Evolutionary conservation across 331 rosid species (phyloP).

Genomic region (Cydonia oblonga): DNA sequence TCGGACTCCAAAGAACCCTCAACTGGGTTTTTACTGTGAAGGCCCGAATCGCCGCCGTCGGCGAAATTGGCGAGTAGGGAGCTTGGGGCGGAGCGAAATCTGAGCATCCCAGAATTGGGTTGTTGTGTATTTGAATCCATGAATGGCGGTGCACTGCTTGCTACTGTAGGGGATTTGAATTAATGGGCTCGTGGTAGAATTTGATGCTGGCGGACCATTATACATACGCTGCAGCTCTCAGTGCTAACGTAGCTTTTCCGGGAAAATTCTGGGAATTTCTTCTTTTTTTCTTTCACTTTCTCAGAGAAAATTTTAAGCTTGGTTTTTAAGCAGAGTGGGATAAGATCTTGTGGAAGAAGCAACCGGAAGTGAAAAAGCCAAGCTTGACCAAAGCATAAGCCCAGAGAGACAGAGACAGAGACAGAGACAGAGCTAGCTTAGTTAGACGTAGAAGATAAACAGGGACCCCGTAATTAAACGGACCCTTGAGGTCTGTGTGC

Average conservation of each 20-base stretch:
- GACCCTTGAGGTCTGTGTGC: not conserved
- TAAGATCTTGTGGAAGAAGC: conserved; percentile 81
- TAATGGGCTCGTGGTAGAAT: not conserved
- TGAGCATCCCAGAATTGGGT: conserved; percentile 56
- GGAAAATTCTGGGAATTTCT: conserved; percentile 34
- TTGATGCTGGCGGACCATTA: conserved; percentile 20
- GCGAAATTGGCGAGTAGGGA: conserved; percentile 26
- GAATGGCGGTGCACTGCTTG: not conserved
- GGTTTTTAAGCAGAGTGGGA: conserved; percentile 54
- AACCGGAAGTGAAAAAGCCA: conserved; percentile 12
- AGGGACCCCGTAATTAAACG: conserved; percentile 4
- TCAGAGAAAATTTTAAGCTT: conserved; percentile 34
- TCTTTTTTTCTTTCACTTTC: conserved; percentile 22
- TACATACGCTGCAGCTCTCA: conserved; percentile 9
- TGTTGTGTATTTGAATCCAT: conserved; percentile 56
- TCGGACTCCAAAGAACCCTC: conserved; percentile 34
- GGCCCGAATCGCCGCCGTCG: conserved; percentile 8
- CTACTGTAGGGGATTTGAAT: conserved; percentile 1
- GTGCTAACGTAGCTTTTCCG: conserved; percentile 12
- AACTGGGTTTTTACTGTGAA: conserved; percentile 8
- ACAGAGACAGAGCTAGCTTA: too few species aligned
- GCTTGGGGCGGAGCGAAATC: conserved; percentile 69
- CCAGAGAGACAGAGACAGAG: not conserved
- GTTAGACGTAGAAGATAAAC: conserved; percentile 26
- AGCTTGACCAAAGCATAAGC: conserved; percentile 10